A percentile compares a stretch with the other conserved stretches of the same genome.
These are phyloP conservation scores for Myriosclerotinia curreyana DNA, from an alignment of 2,329 filamentous ascomycete species.

Conservation along the genomic window DNA sequence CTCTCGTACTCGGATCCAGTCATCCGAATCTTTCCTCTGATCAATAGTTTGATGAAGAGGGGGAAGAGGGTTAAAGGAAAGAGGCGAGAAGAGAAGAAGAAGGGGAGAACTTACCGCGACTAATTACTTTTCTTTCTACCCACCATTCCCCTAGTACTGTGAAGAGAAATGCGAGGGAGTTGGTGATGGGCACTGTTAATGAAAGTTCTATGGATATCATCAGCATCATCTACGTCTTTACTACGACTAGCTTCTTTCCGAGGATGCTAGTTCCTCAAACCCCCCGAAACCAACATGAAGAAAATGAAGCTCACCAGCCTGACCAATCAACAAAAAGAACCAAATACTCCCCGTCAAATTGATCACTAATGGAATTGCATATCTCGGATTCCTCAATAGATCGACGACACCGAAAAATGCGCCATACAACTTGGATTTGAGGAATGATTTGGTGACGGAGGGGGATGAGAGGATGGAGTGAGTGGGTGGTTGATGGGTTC, in stretches of 20 bases:
- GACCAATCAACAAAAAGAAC: conserved; percentile 93
- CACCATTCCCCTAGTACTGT: conserved; percentile 95
- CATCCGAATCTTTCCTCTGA: too few species aligned
- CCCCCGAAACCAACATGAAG: neutral
- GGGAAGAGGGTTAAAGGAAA: too few species aligned
- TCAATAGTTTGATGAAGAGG: neutral
- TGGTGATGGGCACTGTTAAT: conserved; percentile 90
- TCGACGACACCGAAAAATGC: conserved; percentile 74
- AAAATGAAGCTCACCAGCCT: conserved; percentile 64
- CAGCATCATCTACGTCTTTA: too few species aligned
- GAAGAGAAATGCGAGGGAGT: conserved; percentile 92
- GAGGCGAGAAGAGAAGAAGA: neutral
- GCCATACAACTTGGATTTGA: conserved; percentile 60
- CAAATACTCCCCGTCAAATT: conserved; percentile 93
- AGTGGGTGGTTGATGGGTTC: conserved; percentile 63
- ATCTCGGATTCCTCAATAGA: conserved; percentile 74
- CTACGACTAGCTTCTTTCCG: too few species aligned
- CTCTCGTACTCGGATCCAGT: neutral
- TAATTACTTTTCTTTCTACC: conserved; percentile 88
- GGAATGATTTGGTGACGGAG: conserved; percentile 54
- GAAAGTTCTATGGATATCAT: conserved; percentile 66
- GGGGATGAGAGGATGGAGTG: conserved; percentile 54
- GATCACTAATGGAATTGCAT: conserved; percentile 78
- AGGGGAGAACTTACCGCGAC: conserved; percentile 57
- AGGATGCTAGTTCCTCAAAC: too few species aligned